Conservation (phyloP, 2,329 filamentous ascomycete species). For the Botrytis fabae region DNA sequence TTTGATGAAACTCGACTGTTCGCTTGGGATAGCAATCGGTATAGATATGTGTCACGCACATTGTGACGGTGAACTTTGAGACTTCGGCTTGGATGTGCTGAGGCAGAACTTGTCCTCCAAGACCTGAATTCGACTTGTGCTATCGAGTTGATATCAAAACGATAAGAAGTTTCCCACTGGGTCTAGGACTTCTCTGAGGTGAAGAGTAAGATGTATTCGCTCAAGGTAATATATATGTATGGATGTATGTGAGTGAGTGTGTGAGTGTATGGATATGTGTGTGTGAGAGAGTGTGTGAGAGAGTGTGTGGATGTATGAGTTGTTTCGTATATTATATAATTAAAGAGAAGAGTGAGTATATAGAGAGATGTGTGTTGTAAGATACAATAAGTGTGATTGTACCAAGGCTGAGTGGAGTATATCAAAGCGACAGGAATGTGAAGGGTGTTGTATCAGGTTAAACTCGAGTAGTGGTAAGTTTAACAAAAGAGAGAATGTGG, state of each 20-base stretch:
- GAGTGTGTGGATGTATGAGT: background rate
- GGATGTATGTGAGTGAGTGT: background rate
- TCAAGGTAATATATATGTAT: background rate
- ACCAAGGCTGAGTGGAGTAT: background rate
- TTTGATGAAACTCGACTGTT: constrained; percentile 42
- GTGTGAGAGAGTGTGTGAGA: background rate
- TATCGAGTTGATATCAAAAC: constrained; percentile 16
- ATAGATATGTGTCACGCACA: constrained; percentile 53
- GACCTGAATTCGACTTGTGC: background rate
- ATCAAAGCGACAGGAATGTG: constrained; percentile 19
- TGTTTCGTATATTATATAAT: background rate
- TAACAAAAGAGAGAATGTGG: constrained; percentile 18
- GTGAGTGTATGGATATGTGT: background rate
- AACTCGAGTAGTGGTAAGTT: constrained; percentile 9
- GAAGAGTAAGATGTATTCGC: background rate
- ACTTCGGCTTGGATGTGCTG: constrained; percentile 10
- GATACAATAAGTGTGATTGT: constrained; percentile 1
- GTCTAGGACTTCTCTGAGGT: background rate
- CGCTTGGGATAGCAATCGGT: constrained; percentile 50
- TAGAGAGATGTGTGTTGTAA: background rate
- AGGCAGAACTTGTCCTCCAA: constrained; percentile 7
- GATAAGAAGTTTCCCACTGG: constrained; percentile 10
- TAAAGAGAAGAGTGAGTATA: background rate
- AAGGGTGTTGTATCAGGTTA: constrained; percentile 6
- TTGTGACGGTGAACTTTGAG: constrained; percentile 41